phyloP scores from a whole-genome alignment of 2,329 filamentous ascomycete species.

The Pezicula neosporulosa region DNA sequence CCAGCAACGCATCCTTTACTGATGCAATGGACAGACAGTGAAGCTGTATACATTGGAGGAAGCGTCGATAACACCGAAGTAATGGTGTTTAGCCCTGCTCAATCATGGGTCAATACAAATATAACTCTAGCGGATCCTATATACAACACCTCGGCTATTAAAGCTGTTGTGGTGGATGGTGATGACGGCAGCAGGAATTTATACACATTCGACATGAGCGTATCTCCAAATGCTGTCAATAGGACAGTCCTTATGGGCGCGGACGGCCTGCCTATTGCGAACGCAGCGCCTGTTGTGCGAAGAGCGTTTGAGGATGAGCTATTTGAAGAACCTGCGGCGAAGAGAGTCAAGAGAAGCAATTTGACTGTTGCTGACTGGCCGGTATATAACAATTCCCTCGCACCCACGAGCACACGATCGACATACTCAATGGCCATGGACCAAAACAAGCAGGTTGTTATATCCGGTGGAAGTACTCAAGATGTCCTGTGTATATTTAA shows the following conservation, averaged over 20 bases:
- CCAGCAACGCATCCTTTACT: conserved; percentile 68
- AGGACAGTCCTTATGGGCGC: conserved; percentile 64
- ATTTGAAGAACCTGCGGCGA: background rate
- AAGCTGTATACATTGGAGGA: conserved; percentile 75
- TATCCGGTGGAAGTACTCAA: conserved; percentile 69
- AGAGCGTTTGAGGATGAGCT: conserved; percentile 1
- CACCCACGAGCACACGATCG: conserved; percentile 60
- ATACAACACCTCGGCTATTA: conserved; percentile 53
- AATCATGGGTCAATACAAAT: conserved; percentile 66
- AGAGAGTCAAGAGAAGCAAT: conserved; percentile 31
- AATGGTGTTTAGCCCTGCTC: conserved; percentile 65
- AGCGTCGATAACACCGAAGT: conserved; percentile 60
- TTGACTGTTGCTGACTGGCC: conserved; percentile 68
- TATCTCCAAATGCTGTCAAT: conserved; percentile 71
- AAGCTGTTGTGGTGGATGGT: conserved; percentile 64
- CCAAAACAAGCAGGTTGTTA: conserved; percentile 63
- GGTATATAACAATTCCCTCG: conserved; percentile 71
- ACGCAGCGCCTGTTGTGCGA: conserved; percentile 38
- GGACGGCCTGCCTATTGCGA: conserved; percentile 50
- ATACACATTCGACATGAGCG: conserved; percentile 72
- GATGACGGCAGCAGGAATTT: conserved; percentile 76
- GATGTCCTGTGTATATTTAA: conserved; percentile 76
- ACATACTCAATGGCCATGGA: conserved; percentile 70
- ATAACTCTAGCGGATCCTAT: conserved; percentile 60
- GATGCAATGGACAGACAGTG: conserved; percentile 67